Base-by-base conservation (phyloP, 2,329 filamentous ascomycete species). In the Fusarium anguioides region DNA sequence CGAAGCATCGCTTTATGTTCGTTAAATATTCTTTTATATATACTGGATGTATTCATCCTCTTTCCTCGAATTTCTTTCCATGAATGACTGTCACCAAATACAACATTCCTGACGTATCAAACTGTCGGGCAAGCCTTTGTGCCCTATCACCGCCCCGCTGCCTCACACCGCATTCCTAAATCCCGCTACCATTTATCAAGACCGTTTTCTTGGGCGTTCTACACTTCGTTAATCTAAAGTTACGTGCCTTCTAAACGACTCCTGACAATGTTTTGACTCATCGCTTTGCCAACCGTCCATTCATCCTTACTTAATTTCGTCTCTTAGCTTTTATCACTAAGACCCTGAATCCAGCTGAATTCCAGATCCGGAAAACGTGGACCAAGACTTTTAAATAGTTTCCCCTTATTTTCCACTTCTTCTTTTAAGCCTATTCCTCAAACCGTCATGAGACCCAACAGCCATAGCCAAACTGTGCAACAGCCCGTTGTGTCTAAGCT, bases 361-460 rank as follows among this genome's bases (percentile, higher is more conserved):
- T 33, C 50, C 33, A n/a, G 40, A 57, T 49, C 26, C 31, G 50
- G 23, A 45, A 23, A 6, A 12, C 33, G 63, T 67, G 51, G 64
- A 51, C 17, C 15, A 67, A 47, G 21, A 44, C 29, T 68, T n/a
- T 68, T 14, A 26, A 48, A 57, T 57, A 61, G 60, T 27, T 6
- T 2, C 18, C n/a, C 41, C 46, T 27, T 51, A 24, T 15, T 44
- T 36, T 60, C 39, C 47, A 49, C 31, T 20, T 29, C 4, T 33
- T 33, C 14, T 40, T 17, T 17, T 12, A 17, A 36, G 39, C 15
- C 40, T 41, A 31, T 33, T 9, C 8, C 29, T 21, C 6, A 26
- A 60, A 9, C 21, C 24, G 35, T 42, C 33, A 52, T 39, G 35
- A 9, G 45, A n/a, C 5, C 27, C 26, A 51, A 39, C 24, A 41